These are phyloP conservation scores for Albugo laibachii DNA, from an alignment of 352 stramenopile species.

Conservation along the genomic window DNA sequence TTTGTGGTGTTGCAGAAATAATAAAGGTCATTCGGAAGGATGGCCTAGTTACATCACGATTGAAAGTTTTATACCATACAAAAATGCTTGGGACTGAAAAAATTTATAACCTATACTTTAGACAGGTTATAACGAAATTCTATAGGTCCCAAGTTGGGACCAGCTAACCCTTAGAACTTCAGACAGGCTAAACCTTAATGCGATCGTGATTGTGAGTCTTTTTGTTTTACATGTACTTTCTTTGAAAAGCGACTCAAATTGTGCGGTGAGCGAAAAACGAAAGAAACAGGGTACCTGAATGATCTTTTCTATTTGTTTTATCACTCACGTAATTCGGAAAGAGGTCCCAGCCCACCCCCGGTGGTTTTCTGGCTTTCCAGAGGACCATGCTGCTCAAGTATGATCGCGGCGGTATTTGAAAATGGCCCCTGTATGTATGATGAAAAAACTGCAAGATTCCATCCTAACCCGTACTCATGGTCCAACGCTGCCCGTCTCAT, in stretches of 20 bases:
- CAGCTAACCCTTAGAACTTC: too few species aligned
- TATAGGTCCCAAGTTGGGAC: too few species aligned
- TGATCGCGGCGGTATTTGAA: constrained; percentile 87
- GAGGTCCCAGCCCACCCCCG: constrained; percentile 16
- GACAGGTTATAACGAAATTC: too few species aligned
- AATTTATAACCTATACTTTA: too few species aligned
- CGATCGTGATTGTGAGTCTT: too few species aligned
- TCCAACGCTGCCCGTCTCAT: constrained; percentile 89
- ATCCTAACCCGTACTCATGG: constrained; percentile 87
- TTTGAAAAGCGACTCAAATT: constrained; percentile 3
- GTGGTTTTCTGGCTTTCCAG: constrained; percentile 94
- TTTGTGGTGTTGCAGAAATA: too few species aligned
- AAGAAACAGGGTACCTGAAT: constrained; percentile 36
- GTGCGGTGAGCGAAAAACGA: constrained; percentile 36
- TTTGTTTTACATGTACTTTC: too few species aligned
- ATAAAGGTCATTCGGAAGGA: too few species aligned
- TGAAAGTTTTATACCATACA: too few species aligned
- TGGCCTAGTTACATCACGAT: too few species aligned
- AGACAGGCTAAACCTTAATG: too few species aligned
- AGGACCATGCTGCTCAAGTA: constrained; percentile 88
- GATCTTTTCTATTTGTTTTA: constrained; percentile 63
- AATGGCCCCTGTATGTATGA: constrained; percentile 89
- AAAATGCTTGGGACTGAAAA: too few species aligned
- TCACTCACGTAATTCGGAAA: constrained; percentile 14
- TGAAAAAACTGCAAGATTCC: constrained; percentile 22